Base-by-base conservation (phyloP, 148 eudicot species). In the Dianthus caryophyllus region DNA sequence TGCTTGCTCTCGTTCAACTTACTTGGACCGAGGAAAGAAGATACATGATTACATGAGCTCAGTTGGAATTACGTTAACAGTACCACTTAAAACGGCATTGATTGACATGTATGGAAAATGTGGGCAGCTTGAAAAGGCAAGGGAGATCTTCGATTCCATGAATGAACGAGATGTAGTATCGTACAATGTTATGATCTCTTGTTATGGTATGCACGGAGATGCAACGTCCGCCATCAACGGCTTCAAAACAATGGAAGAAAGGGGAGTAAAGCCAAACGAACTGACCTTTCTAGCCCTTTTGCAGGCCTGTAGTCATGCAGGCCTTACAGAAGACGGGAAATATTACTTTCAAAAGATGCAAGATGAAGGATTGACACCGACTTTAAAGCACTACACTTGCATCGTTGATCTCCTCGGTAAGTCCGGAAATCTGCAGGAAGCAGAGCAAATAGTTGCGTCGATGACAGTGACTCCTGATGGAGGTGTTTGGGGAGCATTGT, bases 101-200 rank as follows among this genome's bases (percentile, higher is more conserved):
- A 41, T 82, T 61, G 93, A 85, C 70, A 87, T 87, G 90, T 87
- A 86, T 63, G 87, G 90, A 7, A 89, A 89, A 82, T 87, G 93
- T 61, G 96, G 96, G 15, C 67, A 79, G 61, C 85, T 89, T 47
- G 69, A 75, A 49, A 85, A 25, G 69, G 72, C 88, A 8, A 78
- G 86, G 69, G 71, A 85, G 29, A 70, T 85, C 4, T 89, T 87
- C 49, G 71, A 83, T 69, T 75, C 81, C 53, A 84, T 85, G 77
- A 63, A 52, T 11, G 83, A 84, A 29, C 87, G 73, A 64, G 92
- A 87, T 72, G 79, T 67, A 36, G 65, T 89, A 36, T 77, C 83
- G 64, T 87, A 87, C 86, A 89, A 89, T 72, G 96, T 83, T 60
- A 84, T 89, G 90, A 87, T 89, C 38, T 87, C 89, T 33, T 79